phyloP scores from a whole-genome alignment of 768 basidiomycete species.

The Saitozyma sp. region DNA sequence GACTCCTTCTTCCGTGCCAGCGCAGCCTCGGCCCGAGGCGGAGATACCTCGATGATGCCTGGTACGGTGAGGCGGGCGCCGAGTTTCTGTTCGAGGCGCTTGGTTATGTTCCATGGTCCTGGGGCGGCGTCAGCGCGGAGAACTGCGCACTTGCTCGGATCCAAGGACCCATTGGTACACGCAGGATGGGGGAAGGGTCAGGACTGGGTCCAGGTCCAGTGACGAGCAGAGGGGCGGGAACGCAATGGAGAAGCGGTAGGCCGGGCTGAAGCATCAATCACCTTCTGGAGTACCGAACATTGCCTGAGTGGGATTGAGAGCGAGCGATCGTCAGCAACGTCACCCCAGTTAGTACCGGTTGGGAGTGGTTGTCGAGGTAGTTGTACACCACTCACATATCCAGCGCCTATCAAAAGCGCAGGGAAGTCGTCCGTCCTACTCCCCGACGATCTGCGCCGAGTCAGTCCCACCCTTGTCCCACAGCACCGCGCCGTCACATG shows the following conservation, averaged over 20 bases:
- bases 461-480: not conserved
- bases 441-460: not conserved
- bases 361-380: no score
- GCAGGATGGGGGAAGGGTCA: no score
- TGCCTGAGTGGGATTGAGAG: slow-evolving; percentile 19
- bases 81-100: slow-evolving; percentile 66
- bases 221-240: no score
- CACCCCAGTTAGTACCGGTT: no score
- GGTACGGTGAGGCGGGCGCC: slow-evolving; percentile 91
- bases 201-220: no score
- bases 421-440: slow-evolving; percentile 16
- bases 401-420: slow-evolving; percentile 35
- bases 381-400: slow-evolving; percentile 24
- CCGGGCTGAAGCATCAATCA: slow-evolving; percentile 1
- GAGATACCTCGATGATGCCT: slow-evolving; percentile 84
- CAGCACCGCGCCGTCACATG: not conserved
- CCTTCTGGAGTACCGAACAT: slow-evolving; percentile 46
- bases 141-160: no score
- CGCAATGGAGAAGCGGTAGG: not conserved
- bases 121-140: not conserved
- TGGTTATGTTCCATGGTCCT: slow-evolving; percentile 52
- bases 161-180: no score
- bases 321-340: no score
- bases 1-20: slow-evolving; percentile 76
- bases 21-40: slow-evolving; percentile 76